A percentile compares a stretch with the other conserved stretches of the same genome.
Conservation (phyloP, 441 rosid genomes). For the Euphorbia corollata region DNA sequence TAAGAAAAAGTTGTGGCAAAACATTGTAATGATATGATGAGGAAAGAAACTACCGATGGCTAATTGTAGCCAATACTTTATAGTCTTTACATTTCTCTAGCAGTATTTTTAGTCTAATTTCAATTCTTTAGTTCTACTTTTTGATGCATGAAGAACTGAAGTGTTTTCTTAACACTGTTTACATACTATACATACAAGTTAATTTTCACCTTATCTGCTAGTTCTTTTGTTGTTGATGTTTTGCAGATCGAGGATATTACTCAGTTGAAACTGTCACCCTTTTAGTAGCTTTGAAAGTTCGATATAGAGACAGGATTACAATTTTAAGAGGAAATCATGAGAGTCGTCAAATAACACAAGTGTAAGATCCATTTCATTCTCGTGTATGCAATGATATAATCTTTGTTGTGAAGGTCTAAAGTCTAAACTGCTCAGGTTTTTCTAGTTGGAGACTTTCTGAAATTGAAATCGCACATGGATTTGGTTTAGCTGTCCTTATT, state of each 20-base stretch:
- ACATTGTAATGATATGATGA: not conserved
- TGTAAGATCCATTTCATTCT: slow-evolving; percentile 40
- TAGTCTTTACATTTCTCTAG: not conserved
- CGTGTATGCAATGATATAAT: slow-evolving; percentile 4
- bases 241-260: slow-evolving; percentile 88
- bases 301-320: slow-evolving; percentile 82
- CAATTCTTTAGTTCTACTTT: not conserved
- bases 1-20: not conserved
- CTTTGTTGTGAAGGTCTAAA: not conserved
- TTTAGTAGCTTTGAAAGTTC: slow-evolving; percentile 83
- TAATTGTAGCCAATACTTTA: not conserved
- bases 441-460: not conserved
- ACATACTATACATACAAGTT: not conserved
- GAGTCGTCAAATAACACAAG: slow-evolving; percentile 90
- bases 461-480: not conserved
- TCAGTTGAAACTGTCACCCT: slow-evolving; percentile 85
- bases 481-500: not conserved
- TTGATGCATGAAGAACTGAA: slow-evolving; percentile 1
- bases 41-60: not conserved
- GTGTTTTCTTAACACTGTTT: not conserved
- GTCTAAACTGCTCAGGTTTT: not conserved
- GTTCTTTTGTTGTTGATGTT: slow-evolving; percentile 1
- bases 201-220: not conserved
- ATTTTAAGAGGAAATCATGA: slow-evolving; percentile 82
- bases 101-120: not conserved